Conservation (phyloP, 2,329 filamentous ascomycete species). For the Aspergillus ruber region DNA sequence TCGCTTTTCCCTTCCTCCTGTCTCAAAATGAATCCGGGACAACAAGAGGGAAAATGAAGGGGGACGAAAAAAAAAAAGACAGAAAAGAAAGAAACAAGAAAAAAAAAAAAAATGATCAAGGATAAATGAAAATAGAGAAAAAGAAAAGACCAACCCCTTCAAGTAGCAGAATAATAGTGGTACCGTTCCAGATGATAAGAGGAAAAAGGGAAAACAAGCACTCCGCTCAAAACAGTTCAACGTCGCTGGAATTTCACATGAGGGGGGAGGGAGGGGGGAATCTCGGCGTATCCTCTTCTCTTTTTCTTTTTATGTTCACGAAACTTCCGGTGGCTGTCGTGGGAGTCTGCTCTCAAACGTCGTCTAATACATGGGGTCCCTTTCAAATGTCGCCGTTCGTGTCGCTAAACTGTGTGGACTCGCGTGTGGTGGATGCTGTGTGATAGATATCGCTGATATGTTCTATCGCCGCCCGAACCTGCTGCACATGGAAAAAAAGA, state of each 20-base stretch:
- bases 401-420: too few species aligned
- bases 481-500: constrained; percentile 54
- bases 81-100: neutral
- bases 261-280: constrained; percentile 12
- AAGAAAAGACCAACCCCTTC: constrained; percentile 14
- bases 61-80: neutral
- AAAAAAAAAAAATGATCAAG: constrained; percentile 6
- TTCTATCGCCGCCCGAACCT: constrained; percentile 93
- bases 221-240: constrained; percentile 11
- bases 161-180: constrained; percentile 13
- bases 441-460: constrained; percentile 17
- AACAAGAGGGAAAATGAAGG: constrained; percentile 11
- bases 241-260: constrained; percentile 16
- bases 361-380: neutral
- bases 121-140: constrained; percentile 7
- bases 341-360: neutral
- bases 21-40: neutral
- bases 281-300: constrained; percentile 6
- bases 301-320: constrained; percentile 3
- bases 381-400: constrained; percentile 18
- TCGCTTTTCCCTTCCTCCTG: constrained; percentile 20
- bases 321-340: constrained; percentile 13
- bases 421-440: constrained; percentile 12
- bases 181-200: constrained; percentile 18
- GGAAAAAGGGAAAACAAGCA: constrained; percentile 12